Base-by-base conservation (phyloP, 805 yeast species). In the Diddensiella transvaalensis region DNA sequence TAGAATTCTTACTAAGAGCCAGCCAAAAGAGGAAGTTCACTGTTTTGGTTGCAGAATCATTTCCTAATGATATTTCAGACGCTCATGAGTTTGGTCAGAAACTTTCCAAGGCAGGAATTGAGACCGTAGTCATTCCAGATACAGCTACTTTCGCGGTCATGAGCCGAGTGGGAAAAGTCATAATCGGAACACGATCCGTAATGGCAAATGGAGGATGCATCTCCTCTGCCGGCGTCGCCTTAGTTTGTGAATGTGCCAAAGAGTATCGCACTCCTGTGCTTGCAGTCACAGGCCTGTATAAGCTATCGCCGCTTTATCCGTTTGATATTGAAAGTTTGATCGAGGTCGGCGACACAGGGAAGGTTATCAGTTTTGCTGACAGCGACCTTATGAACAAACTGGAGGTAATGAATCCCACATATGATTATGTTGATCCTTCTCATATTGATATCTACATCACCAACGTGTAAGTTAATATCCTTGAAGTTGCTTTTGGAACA, bases 191-290 rank as follows among this genome's bases (percentile, higher is more conserved):
- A 3, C 78, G 86, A 52, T 81, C 96, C 0, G 97, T 93, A 3
- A 85, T 93, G 64, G 96, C 96, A 46, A 93, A 93, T 62, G 99
- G 99, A 51, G 97, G 98, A 8, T 85, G 96, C 56, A 79, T 88
- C 42, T 80, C 96, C 2, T 80, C 85, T 22, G 80, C 95, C 1
- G 99, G 99, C 46, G 96, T 87, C 23, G 86, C 96, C 23, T 78
- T 89, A 42, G 96, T 89, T 8, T 90, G 95, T 57, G 96, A 90
- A 68, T 87, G 96, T 69, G 99, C 99, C 22, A 87, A 86, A 63
- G 96, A 87, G 62, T 91, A 87, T 66, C 79, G 81, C 62, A 91
- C 96, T n/a, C 99, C 99, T 0, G 98, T 93, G 3, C 85, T 93
- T 64, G 90, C 93, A 1, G 93, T 90, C 42, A 89, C 97, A 1